phyloP scores from a whole-genome alignment of 148 eudicot species.

The Beta vulgaris region DNA sequence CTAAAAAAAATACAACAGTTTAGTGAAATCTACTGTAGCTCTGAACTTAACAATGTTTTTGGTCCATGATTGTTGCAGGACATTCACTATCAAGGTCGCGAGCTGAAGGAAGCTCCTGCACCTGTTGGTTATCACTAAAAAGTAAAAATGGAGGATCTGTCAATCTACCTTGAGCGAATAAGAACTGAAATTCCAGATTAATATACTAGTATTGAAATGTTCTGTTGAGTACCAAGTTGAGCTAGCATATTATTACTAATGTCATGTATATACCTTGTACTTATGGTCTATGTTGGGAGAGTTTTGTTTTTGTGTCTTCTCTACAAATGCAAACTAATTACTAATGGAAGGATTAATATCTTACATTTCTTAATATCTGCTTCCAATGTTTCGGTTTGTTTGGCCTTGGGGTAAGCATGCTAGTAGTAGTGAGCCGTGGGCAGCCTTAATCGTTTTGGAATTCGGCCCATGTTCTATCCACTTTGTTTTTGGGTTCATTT shows the following conservation, averaged over 20 bases:
- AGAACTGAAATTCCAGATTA: not conserved
- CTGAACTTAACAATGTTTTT: not conserved
- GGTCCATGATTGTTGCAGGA: slow-evolving; percentile 47
- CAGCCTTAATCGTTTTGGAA: too few relatives aligned
- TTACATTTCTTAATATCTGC: not conserved
- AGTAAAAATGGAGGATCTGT: not conserved
- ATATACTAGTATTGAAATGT: not conserved
- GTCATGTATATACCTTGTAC: slow-evolving; percentile 24
- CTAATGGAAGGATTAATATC: too few relatives aligned
- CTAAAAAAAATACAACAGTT: too few relatives aligned
- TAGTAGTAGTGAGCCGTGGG: too few relatives aligned
- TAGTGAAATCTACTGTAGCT: not conserved
- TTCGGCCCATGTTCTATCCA: too few relatives aligned
- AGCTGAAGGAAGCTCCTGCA: slow-evolving; percentile 71
- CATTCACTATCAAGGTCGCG: slow-evolving; percentile 69
- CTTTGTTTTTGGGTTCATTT: too few relatives aligned
- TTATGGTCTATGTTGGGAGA: not conserved
- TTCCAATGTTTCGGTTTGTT: too few relatives aligned
- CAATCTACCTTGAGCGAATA: not conserved
- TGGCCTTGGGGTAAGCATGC: too few relatives aligned
- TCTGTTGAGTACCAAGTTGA: not conserved
- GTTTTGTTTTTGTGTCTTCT: not conserved
- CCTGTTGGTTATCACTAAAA: slow-evolving; percentile 82
- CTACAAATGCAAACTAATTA: not conserved
- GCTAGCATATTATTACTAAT: not conserved